Percentiles rank a stretch among this genome's conserved stretches.
Evolutionary conservation across 2,329 filamentous ascomycete species (phyloP).

Genomic region (Ophiostoma australiae): DNA sequence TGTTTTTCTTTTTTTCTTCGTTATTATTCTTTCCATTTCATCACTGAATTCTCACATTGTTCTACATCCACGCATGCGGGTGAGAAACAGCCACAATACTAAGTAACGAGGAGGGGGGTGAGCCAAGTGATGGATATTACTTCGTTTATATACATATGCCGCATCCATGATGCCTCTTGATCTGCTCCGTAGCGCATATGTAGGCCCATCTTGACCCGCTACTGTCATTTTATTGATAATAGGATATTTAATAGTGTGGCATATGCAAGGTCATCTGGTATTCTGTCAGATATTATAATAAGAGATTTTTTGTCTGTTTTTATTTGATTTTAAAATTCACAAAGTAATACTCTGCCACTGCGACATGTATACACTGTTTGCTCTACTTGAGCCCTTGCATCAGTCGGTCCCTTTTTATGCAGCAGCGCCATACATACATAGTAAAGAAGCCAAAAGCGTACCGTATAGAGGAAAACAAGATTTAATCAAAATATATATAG

Average conservation of each 20-base stretch:
- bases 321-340: background rate
- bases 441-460: background rate
- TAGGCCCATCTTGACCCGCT: conserved; percentile 6
- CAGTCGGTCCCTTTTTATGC: background rate
- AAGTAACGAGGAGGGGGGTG: background rate
- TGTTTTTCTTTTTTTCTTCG: background rate
- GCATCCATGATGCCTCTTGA: background rate
- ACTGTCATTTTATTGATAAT: conserved; percentile 2
- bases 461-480: background rate
- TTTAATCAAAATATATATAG: background rate
- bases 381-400: background rate
- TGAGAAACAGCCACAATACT: background rate
- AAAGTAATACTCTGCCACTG: no score
- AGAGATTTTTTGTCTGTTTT: background rate
- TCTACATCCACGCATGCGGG: background rate
- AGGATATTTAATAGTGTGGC: background rate
- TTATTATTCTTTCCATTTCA: background rate
- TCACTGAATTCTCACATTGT: background rate
- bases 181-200: conserved; percentile 8
- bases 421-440: background rate
- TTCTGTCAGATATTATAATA: background rate
- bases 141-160: conserved; percentile 12
- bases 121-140: conserved; percentile 19
- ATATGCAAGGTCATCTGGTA: background rate
- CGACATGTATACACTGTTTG: background rate